Evolutionary conservation across 495 filamentous ascomycete species (phyloP).

Genomic region (Tuber melanosporum): DNA sequence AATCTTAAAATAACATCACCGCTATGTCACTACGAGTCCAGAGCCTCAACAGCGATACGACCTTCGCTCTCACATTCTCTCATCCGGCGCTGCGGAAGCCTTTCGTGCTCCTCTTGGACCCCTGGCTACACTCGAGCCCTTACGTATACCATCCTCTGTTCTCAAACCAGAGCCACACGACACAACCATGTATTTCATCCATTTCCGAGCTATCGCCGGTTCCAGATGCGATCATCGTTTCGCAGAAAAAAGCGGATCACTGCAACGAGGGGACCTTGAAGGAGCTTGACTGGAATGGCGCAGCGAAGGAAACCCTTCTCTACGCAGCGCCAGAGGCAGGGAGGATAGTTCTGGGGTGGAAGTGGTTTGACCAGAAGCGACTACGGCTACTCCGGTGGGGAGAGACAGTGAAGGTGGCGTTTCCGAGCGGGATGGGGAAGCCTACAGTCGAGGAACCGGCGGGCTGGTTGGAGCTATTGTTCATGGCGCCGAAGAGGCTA

Average conservation of each 20-base stretch:
- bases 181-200: slow-evolving; percentile 53
- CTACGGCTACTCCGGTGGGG: slow-evolving; percentile 43
- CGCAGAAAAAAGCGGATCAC: slow-evolving; percentile 65
- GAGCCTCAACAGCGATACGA: slow-evolving; percentile 63
- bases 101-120: slow-evolving; percentile 64
- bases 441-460: slow-evolving; percentile 48
- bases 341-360: slow-evolving; percentile 57
- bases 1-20: background rate
- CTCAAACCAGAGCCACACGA: slow-evolving; percentile 52
- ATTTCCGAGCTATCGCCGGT: slow-evolving; percentile 53
- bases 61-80: slow-evolving; percentile 60
- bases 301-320: slow-evolving; percentile 50
- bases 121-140: slow-evolving; percentile 60
- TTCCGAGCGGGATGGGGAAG: slow-evolving; percentile 42
- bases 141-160: slow-evolving; percentile 58
- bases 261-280: slow-evolving; percentile 62
- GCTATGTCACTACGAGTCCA: slow-evolving; percentile 60
- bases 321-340: slow-evolving; percentile 60
- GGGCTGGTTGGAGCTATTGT: slow-evolving; percentile 58
- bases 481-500: slow-evolving; percentile 51
- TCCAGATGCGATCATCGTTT: slow-evolving; percentile 61
- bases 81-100: slow-evolving; percentile 23
- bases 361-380: slow-evolving; percentile 56
- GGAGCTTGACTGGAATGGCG: slow-evolving; percentile 50
- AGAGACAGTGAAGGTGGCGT: slow-evolving; percentile 5